Conservation (phyloP, 352 stramenopile genomes). For the Phytophthora tubulina region DNA sequence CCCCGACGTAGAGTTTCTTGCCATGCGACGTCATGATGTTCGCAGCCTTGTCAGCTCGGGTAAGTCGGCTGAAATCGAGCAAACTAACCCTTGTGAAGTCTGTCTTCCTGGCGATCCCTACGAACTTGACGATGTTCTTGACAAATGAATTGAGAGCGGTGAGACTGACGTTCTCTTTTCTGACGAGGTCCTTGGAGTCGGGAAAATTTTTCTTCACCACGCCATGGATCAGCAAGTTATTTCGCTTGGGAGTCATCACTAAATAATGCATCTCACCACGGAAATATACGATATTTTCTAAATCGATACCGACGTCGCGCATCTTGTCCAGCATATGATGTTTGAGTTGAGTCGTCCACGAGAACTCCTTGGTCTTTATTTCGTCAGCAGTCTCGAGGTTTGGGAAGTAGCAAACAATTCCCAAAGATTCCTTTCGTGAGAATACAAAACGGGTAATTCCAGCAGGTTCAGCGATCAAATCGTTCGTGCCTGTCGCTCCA, state of each 20-base stretch:
- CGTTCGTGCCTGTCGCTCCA: conserved; percentile 62
- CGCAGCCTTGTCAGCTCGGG: conserved; percentile 65
- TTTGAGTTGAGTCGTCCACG: conserved; percentile 82
- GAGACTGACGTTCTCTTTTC: conserved; percentile 53
- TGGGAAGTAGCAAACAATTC: conserved; percentile 81
- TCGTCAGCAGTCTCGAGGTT: conserved; percentile 71
- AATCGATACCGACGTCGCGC: conserved; percentile 62
- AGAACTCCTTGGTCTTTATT: conserved; percentile 74
- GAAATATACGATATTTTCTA: conserved; percentile 88
- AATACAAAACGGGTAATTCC: conserved; percentile 80
- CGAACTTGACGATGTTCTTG: conserved; percentile 62
- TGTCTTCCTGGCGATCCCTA: conserved; percentile 63
- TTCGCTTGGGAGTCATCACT: conserved; percentile 78
- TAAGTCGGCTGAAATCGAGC: conserved; percentile 82
- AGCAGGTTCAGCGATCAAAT: conserved; percentile 56
- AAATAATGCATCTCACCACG: conserved; percentile 86
- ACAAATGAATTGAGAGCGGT: conserved; percentile 59
- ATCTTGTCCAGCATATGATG: conserved; percentile 74
- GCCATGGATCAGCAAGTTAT: conserved; percentile 63
- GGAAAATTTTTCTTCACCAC: conserved; percentile 70
- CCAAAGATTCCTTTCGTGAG: conserved; percentile 73
- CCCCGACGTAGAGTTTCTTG: conserved; percentile 76
- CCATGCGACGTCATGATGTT: conserved; percentile 59
- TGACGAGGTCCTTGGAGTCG: conserved; percentile 59
- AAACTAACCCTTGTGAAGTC: conserved; percentile 65